Percentiles rank a stretch among this genome's conserved stretches.
Conservation (phyloP, 2,329 filamentous ascomycete species). For the Nigrospora oryzae region DNA sequence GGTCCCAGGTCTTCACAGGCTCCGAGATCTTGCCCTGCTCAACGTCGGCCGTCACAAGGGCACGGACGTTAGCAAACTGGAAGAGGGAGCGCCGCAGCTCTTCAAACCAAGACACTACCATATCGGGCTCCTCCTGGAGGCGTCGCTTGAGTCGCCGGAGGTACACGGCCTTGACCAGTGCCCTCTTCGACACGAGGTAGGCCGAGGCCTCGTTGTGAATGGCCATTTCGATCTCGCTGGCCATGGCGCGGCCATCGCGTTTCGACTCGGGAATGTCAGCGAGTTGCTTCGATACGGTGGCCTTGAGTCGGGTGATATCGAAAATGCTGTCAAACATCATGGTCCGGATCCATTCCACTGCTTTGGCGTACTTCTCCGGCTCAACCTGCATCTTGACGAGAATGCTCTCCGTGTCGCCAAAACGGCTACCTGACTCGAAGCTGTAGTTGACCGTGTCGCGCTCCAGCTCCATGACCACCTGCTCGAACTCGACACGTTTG, state of each 20-base stretch:
- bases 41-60: constrained; percentile 77
- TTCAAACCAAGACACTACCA: constrained; percentile 71
- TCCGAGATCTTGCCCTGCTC: constrained; percentile 53
- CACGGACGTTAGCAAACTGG: constrained; percentile 75
- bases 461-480: constrained; percentile 86
- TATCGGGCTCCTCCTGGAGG: constrained; percentile 65
- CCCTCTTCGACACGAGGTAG: constrained; percentile 67
- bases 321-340: constrained; percentile 87
- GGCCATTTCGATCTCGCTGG: constrained; percentile 61
- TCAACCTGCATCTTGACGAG: constrained; percentile 80
- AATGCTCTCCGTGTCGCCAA: constrained; percentile 76
- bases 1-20: constrained; percentile 74
- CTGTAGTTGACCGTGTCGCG: constrained; percentile 81
- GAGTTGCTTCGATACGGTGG: constrained; percentile 69
- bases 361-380: constrained; percentile 73
- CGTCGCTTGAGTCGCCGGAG: constrained; percentile 78
- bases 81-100: constrained; percentile 68
- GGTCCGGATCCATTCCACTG: constrained; percentile 76
- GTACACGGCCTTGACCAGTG: constrained; percentile 80
- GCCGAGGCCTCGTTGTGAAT: constrained; percentile 74
- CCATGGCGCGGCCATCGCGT: constrained; percentile 68
- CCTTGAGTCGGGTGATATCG: constrained; percentile 57
- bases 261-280: constrained; percentile 90
- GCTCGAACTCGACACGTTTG: constrained; percentile 74
- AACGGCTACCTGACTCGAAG: constrained; percentile 56